Conservation (phyloP, 148 eudicot genomes). For the Amaranthus cruentus region DNA sequence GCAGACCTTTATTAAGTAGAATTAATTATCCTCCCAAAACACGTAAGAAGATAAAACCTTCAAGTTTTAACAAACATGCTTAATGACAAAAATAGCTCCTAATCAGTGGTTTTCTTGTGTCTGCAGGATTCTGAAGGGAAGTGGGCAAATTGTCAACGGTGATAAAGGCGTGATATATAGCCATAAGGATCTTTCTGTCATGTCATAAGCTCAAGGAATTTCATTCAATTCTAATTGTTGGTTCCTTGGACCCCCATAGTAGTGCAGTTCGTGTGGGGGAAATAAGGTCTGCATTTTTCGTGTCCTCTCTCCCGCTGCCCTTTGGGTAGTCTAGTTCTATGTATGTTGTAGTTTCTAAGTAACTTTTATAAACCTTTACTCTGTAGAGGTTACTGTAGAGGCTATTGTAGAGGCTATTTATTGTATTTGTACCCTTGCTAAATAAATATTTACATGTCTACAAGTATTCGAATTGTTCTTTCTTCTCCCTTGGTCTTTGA, state of each 20-base stretch:
- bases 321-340: constrained; percentile 26
- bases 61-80: too few relatives aligned
- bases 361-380: background rate
- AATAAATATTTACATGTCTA: background rate
- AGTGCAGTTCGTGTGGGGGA: constrained; percentile 27
- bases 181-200: constrained; percentile 56
- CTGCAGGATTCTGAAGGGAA: constrained; percentile 78
- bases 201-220: constrained; percentile 10
- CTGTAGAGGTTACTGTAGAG: background rate
- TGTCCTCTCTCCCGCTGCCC: constrained; percentile 33
- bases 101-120: background rate
- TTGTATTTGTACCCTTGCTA: background rate
- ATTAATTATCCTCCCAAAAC: too few relatives aligned
- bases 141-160: constrained; percentile 75
- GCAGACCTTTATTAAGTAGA: too few relatives aligned
- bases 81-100: background rate
- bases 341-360: constrained; percentile 5
- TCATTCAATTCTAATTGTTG: background rate
- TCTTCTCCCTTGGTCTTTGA: background rate
- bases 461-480: background rate
- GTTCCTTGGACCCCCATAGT: constrained; percentile 12
- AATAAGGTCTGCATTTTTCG: constrained; percentile 20
- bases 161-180: constrained; percentile 80
- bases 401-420: constrained; percentile 10
- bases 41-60: too few relatives aligned